Evolutionary conservation across 208 protist genomes (phyloP), one percentile per base, ranked within the genome.

Genomic region (Strigomonas galati): DNA sequence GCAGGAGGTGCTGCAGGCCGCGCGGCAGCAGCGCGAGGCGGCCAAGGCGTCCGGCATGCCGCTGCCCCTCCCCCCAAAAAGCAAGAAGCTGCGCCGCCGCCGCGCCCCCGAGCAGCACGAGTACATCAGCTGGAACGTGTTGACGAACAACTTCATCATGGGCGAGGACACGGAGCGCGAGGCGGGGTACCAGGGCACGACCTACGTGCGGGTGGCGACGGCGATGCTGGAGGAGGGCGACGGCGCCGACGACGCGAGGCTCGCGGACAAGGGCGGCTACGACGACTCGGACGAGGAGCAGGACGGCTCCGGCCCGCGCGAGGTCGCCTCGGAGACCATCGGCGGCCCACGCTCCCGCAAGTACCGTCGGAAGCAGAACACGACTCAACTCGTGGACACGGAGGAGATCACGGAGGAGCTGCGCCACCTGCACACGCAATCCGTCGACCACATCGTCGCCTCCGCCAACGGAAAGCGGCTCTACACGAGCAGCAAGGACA

Each of bases 71-170:
- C 27, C 19, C 14, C 27, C 32, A 49, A 35, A 12, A 24, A 30
- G 23, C n/a, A 6, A 27, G 62, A 51, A 54, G 21, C 17, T 12
- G 21, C 62, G 66, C 0, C 72, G 62, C 6, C 65, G 53, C 40
- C 58, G 75, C 23, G 62, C 46, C 2, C 24, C 48, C 0, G 19
- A 40, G 4, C 61, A 54, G 24, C 61, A 28, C 31, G 28, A 79
- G 21, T 61, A 72, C 51, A 77, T 94, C 21, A 85, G 85, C 62
- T 94, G 88, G 88, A 89, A 78, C 62, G 88, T 91, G 72, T 63
- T 94, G 23, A 83, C 78, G 35, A 90, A 80, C 70, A 94, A 94
- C 72, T 68, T 94, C 67, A 79, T 94, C 53, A 75, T 82, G 30
- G 82, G 79, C 14, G 35, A 70, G 30, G 64, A 69, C 62, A 49